Base-by-base conservation (phyloP, 2,329 filamentous ascomycete genomes). In the Ceratocystis smalleyi region DNA sequence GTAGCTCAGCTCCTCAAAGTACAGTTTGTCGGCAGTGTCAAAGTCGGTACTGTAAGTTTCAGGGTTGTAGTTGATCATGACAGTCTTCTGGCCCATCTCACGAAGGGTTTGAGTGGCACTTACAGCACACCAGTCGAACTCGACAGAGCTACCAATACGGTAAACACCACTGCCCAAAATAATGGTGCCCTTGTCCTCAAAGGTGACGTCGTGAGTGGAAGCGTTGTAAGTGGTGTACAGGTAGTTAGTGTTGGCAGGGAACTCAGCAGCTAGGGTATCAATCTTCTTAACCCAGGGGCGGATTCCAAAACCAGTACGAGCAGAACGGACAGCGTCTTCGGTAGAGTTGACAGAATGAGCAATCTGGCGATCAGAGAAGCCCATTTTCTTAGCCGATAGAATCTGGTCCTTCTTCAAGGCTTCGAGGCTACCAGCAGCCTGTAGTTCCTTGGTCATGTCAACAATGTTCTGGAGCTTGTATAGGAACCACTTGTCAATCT, bases 401-500 rank as follows among this genome's bases (percentile, higher is more conserved):
- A 99, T 79, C 67, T 94, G 83, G 72, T 96, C 91, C 76, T 91
- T 88, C 79, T 91, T 92, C 68, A 99, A 78, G 64, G 85, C 88
- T 71, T 88, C 85, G 59, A 99, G 81, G 71, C 85, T 88, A 69
- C 91, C 91, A 67, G 90, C 84, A 40, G 87, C 83, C 77, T 96
- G 84, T 68, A 99, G 84, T 74, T 95, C 89, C 69, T 84, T 84
- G 67, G 88, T 89, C 78, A 88, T 91, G 75, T 97, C 84, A 62
- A 96, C 94, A 71, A 99, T 89, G 79, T 97, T 97, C 78, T 96
- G 86, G 62, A 99, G 84, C 83, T 99, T 97, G 84, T 96, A 84
- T 70, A 99, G 78, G 81, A 99, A 99, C 94, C 94, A 97, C 77
- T 95, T 96, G 79, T 97, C 94, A 71, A 99, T 99, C 82, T 96